Evolutionary conservation across 2,329 filamentous ascomycete genomes (phyloP), one percentile per base, ranked within the genome.

Genomic region (Elsinoe australis): DNA sequence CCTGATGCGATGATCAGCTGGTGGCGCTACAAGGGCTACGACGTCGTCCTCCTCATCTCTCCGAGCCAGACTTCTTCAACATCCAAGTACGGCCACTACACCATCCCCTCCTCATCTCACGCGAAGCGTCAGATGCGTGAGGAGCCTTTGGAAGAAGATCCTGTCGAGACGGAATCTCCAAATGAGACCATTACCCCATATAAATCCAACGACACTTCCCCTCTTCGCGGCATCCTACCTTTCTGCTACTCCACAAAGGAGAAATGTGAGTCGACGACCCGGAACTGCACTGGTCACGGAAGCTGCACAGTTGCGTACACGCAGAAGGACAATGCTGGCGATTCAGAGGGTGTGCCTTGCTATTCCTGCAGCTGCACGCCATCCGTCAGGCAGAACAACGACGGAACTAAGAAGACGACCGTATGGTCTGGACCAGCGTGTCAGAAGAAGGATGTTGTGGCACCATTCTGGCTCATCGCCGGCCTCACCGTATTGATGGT

Each of bases 401-500:
- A 73, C 45, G 70, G 73, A 35, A 72, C 67, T 12, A 70, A 74
- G 29, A 80, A 80, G 65, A 78, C 80, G 10, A 79, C 79, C 0
- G 75, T 82, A 61, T 96, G 88, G 87, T 90, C 82, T 42, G 92
- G 92, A 12, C 72, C 79, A 29, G 83, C 84, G 38, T 98, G 92
- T 71, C 81, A 92, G 63, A 98, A 96, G 79, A 78, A 83, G 65
- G 90, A 98, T 61, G 73, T 96, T 46, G 94, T 87, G 63, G 78
- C 82, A 21, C 82, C 85, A 4, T 96, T 98, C 69, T 94, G 88
- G 79, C 71, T 98, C 44, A 81, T 98, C 58, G 77, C 79, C 9
- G 80, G 82, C 5, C 84, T 92, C 57, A 82, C 78, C 3, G 69
- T 95, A 39, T 67, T 80, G 29, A 71, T 94, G 53, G 68, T 92